These are phyloP conservation scores for Aschersonia sp. DNA, from an alignment of 2,329 filamentous ascomycete species.

Conservation along the genomic window DNA sequence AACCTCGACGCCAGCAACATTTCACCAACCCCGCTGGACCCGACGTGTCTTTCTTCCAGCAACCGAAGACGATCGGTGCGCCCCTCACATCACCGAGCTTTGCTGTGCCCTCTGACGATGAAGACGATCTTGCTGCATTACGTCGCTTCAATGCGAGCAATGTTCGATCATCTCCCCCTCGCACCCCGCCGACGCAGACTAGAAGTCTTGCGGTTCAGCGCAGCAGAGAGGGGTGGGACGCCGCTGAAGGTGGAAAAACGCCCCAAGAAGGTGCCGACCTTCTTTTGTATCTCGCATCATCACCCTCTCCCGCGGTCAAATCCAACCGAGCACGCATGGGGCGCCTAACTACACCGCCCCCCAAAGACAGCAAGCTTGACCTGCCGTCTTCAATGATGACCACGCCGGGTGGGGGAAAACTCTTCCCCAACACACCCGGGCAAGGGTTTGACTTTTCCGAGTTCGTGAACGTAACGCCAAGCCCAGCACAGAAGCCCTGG, in stretches of 20 bases:
- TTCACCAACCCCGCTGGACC: slow-evolving; percentile 60
- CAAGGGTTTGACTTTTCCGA: slow-evolving; percentile 87
- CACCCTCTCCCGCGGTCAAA: slow-evolving; percentile 68
- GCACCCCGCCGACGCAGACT: slow-evolving; percentile 59
- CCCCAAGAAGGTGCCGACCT: slow-evolving; percentile 73
- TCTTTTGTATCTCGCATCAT: slow-evolving; percentile 75
- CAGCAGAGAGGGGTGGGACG: slow-evolving; percentile 30
- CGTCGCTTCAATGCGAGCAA: slow-evolving; percentile 56
- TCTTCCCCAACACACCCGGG: slow-evolving; percentile 64
- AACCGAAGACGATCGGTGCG: slow-evolving; percentile 48
- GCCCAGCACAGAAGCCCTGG: slow-evolving; percentile 82
- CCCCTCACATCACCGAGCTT: slow-evolving; percentile 46
- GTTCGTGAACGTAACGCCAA: slow-evolving; percentile 95
- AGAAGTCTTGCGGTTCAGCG: slow-evolving; percentile 31
- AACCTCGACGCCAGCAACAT: slow-evolving; percentile 58
- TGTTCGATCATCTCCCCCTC: slow-evolving; percentile 66
- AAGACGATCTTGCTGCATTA: slow-evolving; percentile 66
- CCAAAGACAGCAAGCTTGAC: slow-evolving; percentile 50
- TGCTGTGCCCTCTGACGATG: slow-evolving; percentile 57
- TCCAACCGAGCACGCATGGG: slow-evolving; percentile 37
- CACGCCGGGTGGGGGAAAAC: slow-evolving; percentile 59
- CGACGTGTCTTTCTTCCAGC: slow-evolving; percentile 65
- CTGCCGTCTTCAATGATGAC: slow-evolving; percentile 78
- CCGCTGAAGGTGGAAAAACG: slow-evolving; percentile 35
- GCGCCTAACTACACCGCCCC: slow-evolving; percentile 63